These are phyloP conservation scores for Stellera chamaejasme DNA, from an alignment of 345 rosid genomes.

Conservation along the genomic window DNA sequence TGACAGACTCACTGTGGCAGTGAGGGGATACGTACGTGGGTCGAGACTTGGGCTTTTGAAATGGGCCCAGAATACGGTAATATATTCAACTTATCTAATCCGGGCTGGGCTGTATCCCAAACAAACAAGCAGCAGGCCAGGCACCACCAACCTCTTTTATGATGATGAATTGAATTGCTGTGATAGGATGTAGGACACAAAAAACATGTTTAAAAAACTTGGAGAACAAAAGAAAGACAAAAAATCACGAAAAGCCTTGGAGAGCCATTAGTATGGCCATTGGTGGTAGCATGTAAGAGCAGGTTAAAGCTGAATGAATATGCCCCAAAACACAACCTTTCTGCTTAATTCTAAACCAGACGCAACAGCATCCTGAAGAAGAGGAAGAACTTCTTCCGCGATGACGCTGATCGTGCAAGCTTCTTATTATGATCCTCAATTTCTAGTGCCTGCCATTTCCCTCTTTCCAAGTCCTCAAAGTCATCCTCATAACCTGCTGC, in stretches of 20 bases:
- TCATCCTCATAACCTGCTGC: conserved; percentile 4
- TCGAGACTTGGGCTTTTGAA: not conserved
- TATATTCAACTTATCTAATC: not conserved
- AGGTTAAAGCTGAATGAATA: no score
- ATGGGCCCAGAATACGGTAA: not conserved
- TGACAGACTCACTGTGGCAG: not conserved
- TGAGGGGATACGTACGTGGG: no score
- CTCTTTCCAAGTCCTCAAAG: conserved; percentile 22
- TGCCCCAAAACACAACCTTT: no score
- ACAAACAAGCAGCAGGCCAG: no score
- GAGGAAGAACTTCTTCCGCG: conserved; percentile 31
- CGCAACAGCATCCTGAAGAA: conserved; percentile 28
- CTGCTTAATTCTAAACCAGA: conserved; percentile 22
- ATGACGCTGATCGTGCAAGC: conserved; percentile 8
- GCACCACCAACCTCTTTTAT: no score
- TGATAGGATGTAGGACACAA: no score
- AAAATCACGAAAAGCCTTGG: no score
- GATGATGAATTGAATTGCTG: no score
- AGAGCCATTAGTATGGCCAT: no score
- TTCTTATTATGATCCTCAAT: conserved; percentile 4
- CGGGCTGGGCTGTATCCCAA: not conserved
- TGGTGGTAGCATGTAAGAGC: no score
- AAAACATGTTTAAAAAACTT: no score
- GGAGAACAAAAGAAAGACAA: no score
- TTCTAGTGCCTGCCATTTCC: conserved; percentile 2